Evolutionary conservation across 2,329 filamentous ascomycete genomes (phyloP).

Genomic region (Aspergillus viridinutans): DNA sequence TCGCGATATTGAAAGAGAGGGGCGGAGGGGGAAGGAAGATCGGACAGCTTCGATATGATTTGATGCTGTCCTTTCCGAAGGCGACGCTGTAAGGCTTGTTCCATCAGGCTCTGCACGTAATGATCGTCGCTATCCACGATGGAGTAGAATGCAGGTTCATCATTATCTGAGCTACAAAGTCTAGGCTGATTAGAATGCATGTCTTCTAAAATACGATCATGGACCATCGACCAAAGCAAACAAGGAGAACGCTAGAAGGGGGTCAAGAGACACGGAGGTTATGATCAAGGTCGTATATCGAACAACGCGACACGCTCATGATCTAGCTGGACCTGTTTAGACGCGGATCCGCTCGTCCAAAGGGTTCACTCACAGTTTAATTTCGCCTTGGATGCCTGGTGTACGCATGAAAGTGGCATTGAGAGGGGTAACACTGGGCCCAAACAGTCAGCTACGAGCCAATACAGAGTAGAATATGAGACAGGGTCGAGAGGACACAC

Average conservation of each 20-base stretch:
- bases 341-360: constrained; percentile 17
- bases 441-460: constrained; percentile 9
- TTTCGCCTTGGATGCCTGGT: constrained; percentile 62
- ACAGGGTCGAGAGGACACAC: constrained; percentile 41
- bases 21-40: constrained; percentile 43
- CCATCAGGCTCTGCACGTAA: constrained; percentile 84
- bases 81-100: constrained; percentile 63
- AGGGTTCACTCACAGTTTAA: constrained; percentile 71
- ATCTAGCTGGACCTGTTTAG: constrained; percentile 19
- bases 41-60: constrained; percentile 50
- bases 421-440: constrained; percentile 73
- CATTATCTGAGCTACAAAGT: constrained; percentile 33
- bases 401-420: constrained; percentile 89
- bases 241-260: constrained; percentile 5
- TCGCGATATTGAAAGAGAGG: constrained; percentile 72
- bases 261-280: constrained; percentile 14
- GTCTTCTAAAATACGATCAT: constrained; percentile 5
- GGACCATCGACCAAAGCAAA: constrained; percentile 11
- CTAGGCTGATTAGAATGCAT: constrained; percentile 31
- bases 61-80: constrained; percentile 55
- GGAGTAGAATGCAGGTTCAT: constrained; percentile 56
- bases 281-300: constrained; percentile 25
- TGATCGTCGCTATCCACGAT: constrained; percentile 78
- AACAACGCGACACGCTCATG: constrained; percentile 20
- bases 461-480: not conserved